phyloP scores from a whole-genome alignment of 192 early-diverging fungal genomes.

The Podila epigama region DNA sequence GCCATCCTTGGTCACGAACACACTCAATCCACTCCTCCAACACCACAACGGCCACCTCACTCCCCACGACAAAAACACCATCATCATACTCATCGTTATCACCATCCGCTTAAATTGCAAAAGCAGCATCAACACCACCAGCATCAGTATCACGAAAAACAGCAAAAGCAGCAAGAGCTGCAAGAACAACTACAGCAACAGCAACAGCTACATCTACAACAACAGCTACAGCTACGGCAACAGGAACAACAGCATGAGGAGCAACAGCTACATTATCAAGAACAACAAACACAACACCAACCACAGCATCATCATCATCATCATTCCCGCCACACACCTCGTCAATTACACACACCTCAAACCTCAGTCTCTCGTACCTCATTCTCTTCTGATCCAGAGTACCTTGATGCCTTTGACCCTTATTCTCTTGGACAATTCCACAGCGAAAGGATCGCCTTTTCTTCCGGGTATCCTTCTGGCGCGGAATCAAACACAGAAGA shows the following conservation, averaged over 20 bases:
- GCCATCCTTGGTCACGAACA: too few relatives aligned
- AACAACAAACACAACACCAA: slow-evolving; percentile 1
- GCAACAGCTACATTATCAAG: background rate
- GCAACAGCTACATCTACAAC: background rate
- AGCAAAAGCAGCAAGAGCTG: too few relatives aligned
- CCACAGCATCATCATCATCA: background rate
- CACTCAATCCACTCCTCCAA: too few relatives aligned
- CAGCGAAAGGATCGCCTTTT: background rate
- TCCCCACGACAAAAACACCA: too few relatives aligned
- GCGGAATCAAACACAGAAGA: background rate
- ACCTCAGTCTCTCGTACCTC: too few relatives aligned
- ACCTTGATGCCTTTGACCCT: slow-evolving; percentile 10
- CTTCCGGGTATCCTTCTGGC: background rate
- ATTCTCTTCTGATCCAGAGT: slow-evolving; percentile 9
- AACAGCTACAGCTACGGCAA: background rate
- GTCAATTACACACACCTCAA: too few relatives aligned
- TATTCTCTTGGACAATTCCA: slow-evolving; percentile 6
- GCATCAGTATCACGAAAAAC: background rate
- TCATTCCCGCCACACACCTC: background rate
- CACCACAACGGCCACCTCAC: too few relatives aligned
- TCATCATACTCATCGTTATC: too few relatives aligned
- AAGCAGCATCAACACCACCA: too few relatives aligned
- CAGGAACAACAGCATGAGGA: background rate
- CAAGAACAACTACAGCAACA: too few relatives aligned
- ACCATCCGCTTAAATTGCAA: too few relatives aligned